Conservation (phyloP, 225 moss, liverwort and hornwort genomes). For the Rhytidiadelphus loreus region DNA sequence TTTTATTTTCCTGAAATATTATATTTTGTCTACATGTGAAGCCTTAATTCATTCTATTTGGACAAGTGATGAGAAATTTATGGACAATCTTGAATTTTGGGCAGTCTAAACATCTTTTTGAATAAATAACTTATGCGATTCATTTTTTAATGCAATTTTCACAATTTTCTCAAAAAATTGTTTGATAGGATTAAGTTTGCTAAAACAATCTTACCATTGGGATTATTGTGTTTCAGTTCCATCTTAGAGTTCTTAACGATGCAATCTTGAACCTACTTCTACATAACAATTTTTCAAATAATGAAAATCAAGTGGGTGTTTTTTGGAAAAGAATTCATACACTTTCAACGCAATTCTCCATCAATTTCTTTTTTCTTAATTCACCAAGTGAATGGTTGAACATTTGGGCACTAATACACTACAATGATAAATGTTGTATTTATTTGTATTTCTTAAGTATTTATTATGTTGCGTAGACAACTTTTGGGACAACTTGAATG, state of each 20-base stretch:
- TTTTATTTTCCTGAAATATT: background rate
- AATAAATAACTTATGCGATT: no score
- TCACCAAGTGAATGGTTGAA: background rate
- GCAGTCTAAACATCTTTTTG: no score
- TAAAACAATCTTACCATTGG: background rate
- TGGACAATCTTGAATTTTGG: background rate
- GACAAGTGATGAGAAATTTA: background rate
- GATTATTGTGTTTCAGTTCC: background rate
- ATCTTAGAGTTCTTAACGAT: background rate
- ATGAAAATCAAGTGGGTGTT: no score
- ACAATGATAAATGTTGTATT: background rate
- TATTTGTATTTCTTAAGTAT: background rate
- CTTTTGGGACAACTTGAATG: no score
- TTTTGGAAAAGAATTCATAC: no score
- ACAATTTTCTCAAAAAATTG: background rate
- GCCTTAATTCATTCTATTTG: background rate
- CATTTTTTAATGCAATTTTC: no score
- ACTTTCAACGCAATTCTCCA: no score
- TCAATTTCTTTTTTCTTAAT: no score
- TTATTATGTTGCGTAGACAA: background rate
- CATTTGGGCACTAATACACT: background rate
- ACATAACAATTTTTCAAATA: no score
- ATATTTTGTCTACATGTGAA: background rate
- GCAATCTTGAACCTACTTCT: no score
- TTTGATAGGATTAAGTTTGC: fast-evolving